Evolutionary conservation across 2,329 filamentous ascomycete genomes (phyloP).

Genomic region (Curvularia hawaiiensis): DNA sequence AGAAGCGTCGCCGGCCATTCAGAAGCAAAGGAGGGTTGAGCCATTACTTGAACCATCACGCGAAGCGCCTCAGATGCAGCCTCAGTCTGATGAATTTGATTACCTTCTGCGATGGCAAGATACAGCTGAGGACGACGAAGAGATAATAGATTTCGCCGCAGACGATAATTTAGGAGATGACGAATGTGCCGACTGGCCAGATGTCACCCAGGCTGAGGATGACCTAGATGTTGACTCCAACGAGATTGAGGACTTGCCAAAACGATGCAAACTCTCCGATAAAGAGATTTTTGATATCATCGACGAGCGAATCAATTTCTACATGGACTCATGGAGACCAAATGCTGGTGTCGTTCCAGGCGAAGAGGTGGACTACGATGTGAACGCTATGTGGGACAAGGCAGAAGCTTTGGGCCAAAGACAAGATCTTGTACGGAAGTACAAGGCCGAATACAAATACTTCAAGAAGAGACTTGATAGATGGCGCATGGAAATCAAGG

Average conservation of each 20-base stretch:
- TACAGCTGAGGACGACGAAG: neutral
- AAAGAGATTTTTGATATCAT: conserved; percentile 31
- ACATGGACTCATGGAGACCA: conserved; percentile 26
- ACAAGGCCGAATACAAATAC: conserved; percentile 21
- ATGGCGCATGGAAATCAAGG: conserved; percentile 26
- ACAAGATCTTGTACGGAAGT: conserved; percentile 16
- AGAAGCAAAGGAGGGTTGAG: conserved; percentile 15
- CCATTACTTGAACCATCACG: conserved; percentile 7
- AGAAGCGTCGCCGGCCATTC: neutral
- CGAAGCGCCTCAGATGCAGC: neutral
- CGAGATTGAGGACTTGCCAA: neutral
- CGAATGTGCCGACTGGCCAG: conserved; percentile 5
- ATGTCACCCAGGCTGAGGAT: conserved; percentile 16
- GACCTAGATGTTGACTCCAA: conserved; percentile 5
- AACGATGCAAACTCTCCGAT: conserved; percentile 16
- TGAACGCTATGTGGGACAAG: conserved; percentile 26
- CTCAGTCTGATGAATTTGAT: conserved; percentile 19
- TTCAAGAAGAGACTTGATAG: conserved; percentile 25
- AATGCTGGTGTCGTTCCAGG: conserved; percentile 15
- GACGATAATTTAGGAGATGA: conserved; percentile 19
- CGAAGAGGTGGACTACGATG: conserved; percentile 22
- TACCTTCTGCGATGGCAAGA: conserved; percentile 39
- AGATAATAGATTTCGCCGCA: conserved; percentile 9
- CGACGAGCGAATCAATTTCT: conserved; percentile 33
- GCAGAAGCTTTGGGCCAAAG: conserved; percentile 23